Base-by-base conservation (phyloP, 495 filamentous ascomycete species). In the Acidomyces sp. region DNA sequence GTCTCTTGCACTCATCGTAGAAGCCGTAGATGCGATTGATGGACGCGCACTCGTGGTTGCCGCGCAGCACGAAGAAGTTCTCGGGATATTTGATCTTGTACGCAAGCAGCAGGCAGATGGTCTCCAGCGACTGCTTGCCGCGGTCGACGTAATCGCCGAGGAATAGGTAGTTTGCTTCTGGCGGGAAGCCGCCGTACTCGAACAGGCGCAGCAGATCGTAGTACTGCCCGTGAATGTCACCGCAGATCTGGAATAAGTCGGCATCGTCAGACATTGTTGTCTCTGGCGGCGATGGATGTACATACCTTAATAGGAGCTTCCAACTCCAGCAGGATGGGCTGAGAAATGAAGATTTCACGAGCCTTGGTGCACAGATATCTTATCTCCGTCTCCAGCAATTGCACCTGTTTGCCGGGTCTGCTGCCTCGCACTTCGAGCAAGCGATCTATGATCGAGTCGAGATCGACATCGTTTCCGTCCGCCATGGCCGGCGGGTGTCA, bases 11-110 rank as follows among this genome's bases (percentile, higher is more conserved):
- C 63, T 97, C 90, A 59, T 97, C 90, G 68, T 97, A 97, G 70
- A 97, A 97, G 30, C 90, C 90, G 54, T 97, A 97, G 65, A 97
- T 97, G 63, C 90, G 92, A 69, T 97, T 97, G 71, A 97, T 97
- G 16, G 90, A 95, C 18, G 90, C 90, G 66, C 90, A 97, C 61
- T 97, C 90, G 68, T 97, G 90, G 74, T 97, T 97, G 41, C 90
- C 90, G 50, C 90, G 82, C 32, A 97, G 74, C 53, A 97, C 82
- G 70, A 97, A 97, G 74, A 97, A 97, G 72, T 97, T 97, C 70
- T 97, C 90, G 26, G 90, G 90, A 61, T 95, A 97, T 69, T 96
- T 96, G 73, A 97, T 97, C 76, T 97, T 97, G 75, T 97, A 97
- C 12, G 90, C 90, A 9, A 97, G 75, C 37, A 97, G 75, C 41